phyloP scores from a whole-genome alignment of 441 rosid species.

The Euphorbia celastroides region DNA sequence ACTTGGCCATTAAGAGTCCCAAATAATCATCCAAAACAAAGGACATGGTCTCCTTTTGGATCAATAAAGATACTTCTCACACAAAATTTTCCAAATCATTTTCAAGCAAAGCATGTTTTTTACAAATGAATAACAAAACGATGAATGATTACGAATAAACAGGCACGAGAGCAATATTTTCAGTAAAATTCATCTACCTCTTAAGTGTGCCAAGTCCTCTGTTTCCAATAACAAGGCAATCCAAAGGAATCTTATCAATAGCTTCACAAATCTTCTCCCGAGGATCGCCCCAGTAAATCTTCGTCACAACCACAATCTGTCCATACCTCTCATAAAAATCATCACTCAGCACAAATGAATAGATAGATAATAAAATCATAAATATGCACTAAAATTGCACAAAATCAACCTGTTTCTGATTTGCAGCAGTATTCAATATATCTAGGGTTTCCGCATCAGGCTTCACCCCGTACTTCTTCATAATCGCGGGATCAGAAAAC shows the following conservation, averaged over 20 bases:
- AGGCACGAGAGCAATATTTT: background rate
- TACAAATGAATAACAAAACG: no score
- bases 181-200: conserved; percentile 40
- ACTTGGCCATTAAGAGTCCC: background rate
- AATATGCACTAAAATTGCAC: background rate
- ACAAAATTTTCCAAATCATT: no score
- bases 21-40: no score
- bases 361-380: background rate
- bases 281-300: conserved; percentile 90
- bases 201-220: conserved; percentile 86
- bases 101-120: no score
- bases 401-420: conserved; percentile 42
- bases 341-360: background rate
- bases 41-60: no score
- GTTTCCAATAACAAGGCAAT: conserved; percentile 74
- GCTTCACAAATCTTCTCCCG: conserved; percentile 91
- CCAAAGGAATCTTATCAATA: conserved; percentile 63
- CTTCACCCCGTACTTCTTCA: conserved; percentile 77
- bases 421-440: conserved; percentile 47
- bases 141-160: no score
- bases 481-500: conserved; percentile 43
- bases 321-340: conserved; percentile 6
- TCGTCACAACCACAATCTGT: conserved; percentile 63
- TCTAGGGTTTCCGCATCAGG: conserved; percentile 74
- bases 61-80: no score